Conservation (phyloP, 768 basidiomycete genomes). For the Daedalea quercina region DNA sequence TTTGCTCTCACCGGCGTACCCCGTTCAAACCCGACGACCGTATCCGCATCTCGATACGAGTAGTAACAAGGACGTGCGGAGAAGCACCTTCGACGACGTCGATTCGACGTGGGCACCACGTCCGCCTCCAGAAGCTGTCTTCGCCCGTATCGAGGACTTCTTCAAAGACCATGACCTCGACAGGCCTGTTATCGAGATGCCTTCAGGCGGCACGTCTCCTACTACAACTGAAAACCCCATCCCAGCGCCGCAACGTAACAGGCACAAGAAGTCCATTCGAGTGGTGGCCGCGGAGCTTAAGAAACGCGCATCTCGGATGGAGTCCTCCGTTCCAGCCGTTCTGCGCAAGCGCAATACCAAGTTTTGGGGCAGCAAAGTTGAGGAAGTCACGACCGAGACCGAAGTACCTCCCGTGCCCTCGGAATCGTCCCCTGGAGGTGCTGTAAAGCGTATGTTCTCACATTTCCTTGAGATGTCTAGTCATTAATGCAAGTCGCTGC, state of each 20-base stretch:
- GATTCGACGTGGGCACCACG: conserved; percentile 84
- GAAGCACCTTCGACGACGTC: conserved; percentile 30
- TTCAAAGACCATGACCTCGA: conserved; percentile 97
- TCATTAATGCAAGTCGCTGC: conserved; percentile 3
- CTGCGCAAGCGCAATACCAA: conserved; percentile 85
- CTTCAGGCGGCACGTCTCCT: conserved; percentile 74
- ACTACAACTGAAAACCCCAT: conserved; percentile 48
- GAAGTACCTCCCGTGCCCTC: conserved; percentile 32
- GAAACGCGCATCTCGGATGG: conserved; percentile 62
- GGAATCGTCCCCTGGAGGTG: conserved; percentile 20
- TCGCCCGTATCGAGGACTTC: conserved; percentile 87
- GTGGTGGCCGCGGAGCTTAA: conserved; percentile 88
- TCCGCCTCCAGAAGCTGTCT: conserved; percentile 88
- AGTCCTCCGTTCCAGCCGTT: conserved; percentile 41
- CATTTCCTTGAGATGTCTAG: conserved; percentile 4
- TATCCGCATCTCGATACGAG: conserved; percentile 3
- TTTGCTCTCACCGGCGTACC: conserved; percentile 17
- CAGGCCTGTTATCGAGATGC: conserved; percentile 88
- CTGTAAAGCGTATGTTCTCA: conserved; percentile 48
- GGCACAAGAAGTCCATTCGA: conserved; percentile 87
- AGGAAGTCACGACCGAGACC: conserved; percentile 80
- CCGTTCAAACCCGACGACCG: conserved; percentile 6
- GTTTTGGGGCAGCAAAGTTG: conserved; percentile 89
- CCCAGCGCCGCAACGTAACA: conserved; percentile 35
- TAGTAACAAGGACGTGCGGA: conserved; percentile 17